Base-by-base conservation (phyloP, 495 filamentous ascomycete genomes). In the Talaromyces adpressus region DNA sequence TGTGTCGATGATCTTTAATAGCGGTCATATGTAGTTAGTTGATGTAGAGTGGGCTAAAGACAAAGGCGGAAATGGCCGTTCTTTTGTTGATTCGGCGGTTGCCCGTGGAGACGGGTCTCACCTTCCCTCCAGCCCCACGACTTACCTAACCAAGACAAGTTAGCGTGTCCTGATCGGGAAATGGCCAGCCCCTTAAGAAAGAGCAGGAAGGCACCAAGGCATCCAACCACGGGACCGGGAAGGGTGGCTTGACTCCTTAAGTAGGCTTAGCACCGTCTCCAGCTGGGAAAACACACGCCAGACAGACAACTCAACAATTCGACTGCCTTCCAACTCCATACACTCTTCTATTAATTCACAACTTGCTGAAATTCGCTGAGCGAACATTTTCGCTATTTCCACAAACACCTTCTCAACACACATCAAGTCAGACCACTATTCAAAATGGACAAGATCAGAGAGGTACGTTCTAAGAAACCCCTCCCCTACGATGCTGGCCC, bases 361-460 rank as follows among this genome's bases (percentile, higher is more conserved):
- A 27, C 14, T 30, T 49, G 45, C 45, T 49, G 6, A 49, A 49
- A 72, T 68, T 79, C 76, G 77, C 75, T 75, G 77, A 77, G 77
- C 74, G 76, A 77, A 75, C 45, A 2, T 1, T 20, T 16, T 20
- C n/a, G 18, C 3, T 49, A 49, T 9, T 49, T 49, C 22, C 45
- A 72, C 62, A 67, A 72, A 77, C 70, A 75, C 75, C 72, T 70
- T 73, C 20, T 29, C 22, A 23, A 29, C 20, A 27, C 20, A 2
- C 30, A 25, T 6, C 56, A 58, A 34, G 16, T 58, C 30, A 60
- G 39, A 52, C 59, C 63, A 68, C 63, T 30, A 52, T 32, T 64
- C 69, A 81, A 69, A 69, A 84, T 84, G 82, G 81, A 83, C 62
- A 82, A 77, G 71, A 93, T 95, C 77, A 91, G 89, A 85, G 84